Percentiles rank a stretch among this genome's conserved stretches.
These are phyloP conservation scores for Boletus sp. DNA, from an alignment of 768 basidiomycete species.

Conservation along the genomic window DNA sequence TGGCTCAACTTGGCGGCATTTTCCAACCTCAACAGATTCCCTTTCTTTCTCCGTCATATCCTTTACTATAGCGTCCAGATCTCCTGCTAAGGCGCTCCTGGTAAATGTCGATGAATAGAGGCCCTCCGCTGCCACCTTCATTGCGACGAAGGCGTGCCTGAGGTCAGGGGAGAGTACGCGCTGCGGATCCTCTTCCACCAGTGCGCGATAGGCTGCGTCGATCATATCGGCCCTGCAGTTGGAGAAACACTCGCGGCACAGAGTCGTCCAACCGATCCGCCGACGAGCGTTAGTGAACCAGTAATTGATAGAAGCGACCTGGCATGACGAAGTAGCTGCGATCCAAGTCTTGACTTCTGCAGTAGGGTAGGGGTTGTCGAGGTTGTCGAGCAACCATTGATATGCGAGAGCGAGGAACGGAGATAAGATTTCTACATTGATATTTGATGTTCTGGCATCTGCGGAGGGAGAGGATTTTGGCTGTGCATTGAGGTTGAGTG, in stretches of 20 bases:
- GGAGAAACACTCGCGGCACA: slow-evolving; percentile 33
- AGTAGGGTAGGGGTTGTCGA: slow-evolving; percentile 54
- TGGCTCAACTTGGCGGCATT: neutral
- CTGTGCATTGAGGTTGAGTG: neutral
- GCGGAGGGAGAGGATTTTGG: neutral
- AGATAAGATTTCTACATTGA: too few species aligned
- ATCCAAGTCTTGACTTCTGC: slow-evolving; percentile 22
- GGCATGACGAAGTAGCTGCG: slow-evolving; percentile 18
- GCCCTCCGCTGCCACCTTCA: slow-evolving; percentile 32
- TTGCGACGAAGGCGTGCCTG: slow-evolving; percentile 25
- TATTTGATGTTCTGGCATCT: too few species aligned
- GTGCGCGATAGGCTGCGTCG: slow-evolving; percentile 28
- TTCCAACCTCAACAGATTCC: neutral
- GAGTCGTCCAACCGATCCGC: slow-evolving; percentile 51
- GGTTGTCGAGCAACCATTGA: slow-evolving; percentile 44
- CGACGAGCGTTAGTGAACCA: slow-evolving; percentile 52
- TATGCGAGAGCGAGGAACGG: slow-evolving; percentile 24
- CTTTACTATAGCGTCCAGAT: slow-evolving; percentile 31
- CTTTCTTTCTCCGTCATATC: slow-evolving; percentile 21
- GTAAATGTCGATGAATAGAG: slow-evolving; percentile 30
- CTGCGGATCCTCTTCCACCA: slow-evolving; percentile 23
- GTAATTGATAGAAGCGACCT: slow-evolving; percentile 34
- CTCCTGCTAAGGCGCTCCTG: slow-evolving; percentile 29
- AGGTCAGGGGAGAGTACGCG: slow-evolving; percentile 14
- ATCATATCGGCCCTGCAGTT: slow-evolving; percentile 27